Conservation (phyloP, 768 basidiomycete species). For the Pleurotus sapidus region DNA sequence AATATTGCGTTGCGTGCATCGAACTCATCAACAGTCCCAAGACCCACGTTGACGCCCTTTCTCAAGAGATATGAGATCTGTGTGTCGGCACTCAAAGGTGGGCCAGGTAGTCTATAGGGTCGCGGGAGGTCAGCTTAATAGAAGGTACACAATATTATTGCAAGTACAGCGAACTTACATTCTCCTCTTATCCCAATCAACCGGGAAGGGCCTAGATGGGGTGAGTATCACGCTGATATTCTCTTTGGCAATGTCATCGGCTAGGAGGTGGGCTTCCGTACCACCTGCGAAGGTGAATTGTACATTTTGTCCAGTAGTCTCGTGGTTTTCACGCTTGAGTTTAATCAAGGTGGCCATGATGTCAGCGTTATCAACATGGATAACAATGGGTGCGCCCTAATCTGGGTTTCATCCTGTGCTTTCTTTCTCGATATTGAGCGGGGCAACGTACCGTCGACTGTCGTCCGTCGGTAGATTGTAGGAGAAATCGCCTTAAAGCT, state of each 20-base stretch:
- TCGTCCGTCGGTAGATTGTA: slow-evolving; percentile 10
- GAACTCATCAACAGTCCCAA: slow-evolving; percentile 60
- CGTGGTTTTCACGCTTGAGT: slow-evolving; percentile 56
- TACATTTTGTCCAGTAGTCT: slow-evolving; percentile 23
- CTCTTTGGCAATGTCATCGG: slow-evolving; percentile 56
- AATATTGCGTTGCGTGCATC: slow-evolving; percentile 68
- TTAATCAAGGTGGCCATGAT: slow-evolving; percentile 66
- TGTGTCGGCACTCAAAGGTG: slow-evolving; percentile 59
- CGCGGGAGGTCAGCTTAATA: not conserved
- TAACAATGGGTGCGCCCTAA: slow-evolving; percentile 53
- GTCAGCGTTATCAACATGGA: slow-evolving; percentile 70
- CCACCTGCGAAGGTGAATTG: slow-evolving; percentile 58
- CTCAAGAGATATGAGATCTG: slow-evolving; percentile 50
- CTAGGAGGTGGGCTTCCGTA: slow-evolving; percentile 60
- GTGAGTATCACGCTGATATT: slow-evolving; percentile 71
- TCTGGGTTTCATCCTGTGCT: slow-evolving; percentile 21
- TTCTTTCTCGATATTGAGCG: no score
- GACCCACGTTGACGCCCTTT: slow-evolving; percentile 60
- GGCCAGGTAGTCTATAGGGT: slow-evolving; percentile 55
- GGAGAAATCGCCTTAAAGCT: slow-evolving; percentile 45
- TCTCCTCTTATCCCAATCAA: slow-evolving; percentile 60
- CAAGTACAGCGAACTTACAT: slow-evolving; percentile 38
- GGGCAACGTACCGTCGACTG: no score
- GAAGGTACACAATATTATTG: not conserved
- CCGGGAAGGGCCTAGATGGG: slow-evolving; percentile 60